Conservation (phyloP, 805 yeast species). For the Saccharomycopsis synnaedendra region DNA sequence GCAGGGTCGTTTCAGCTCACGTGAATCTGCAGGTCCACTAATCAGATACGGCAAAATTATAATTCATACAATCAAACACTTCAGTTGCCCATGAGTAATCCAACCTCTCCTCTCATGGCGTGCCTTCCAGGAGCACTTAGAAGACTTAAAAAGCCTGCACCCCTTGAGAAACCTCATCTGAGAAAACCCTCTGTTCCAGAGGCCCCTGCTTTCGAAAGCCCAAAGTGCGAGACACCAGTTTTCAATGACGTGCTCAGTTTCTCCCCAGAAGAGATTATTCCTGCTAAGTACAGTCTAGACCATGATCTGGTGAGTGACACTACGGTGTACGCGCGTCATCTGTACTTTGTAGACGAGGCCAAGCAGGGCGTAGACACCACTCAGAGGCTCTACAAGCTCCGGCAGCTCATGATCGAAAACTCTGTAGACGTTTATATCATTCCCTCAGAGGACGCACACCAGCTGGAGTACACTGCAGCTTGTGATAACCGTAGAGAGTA, state of each 20-base stretch:
- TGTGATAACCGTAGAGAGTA: constrained; percentile 45
- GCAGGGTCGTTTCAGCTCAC: too few species aligned
- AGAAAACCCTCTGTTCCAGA: too few species aligned
- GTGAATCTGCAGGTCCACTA: too few species aligned
- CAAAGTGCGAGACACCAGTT: not conserved
- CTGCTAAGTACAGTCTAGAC: not conserved
- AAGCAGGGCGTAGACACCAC: constrained; percentile 22
- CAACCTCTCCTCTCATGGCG: too few species aligned
- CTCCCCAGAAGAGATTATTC: constrained; percentile 9
- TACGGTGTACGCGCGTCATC: not conserved
- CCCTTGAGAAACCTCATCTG: too few species aligned
- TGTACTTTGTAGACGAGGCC: not conserved
- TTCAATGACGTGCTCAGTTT: constrained; percentile 14
- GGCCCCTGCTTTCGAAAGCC: not conserved
- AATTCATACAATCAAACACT: too few species aligned
- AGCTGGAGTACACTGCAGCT: constrained; percentile 46
- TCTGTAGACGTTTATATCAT: constrained; percentile 43
- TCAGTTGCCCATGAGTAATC: too few species aligned
- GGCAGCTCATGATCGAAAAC: constrained; percentile 33
- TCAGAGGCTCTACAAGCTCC: constrained; percentile 27
- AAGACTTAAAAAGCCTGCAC: too few species aligned
- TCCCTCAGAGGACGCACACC: constrained; percentile 52
- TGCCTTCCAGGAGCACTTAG: too few species aligned
- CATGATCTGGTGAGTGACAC: constrained; percentile 4
- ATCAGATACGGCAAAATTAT: too few species aligned